Percentiles rank a stretch among this genome's conserved stretches.
Evolutionary conservation across 352 stramenopile species (phyloP).

Genomic region (Phytophthora gonapodyides): DNA sequence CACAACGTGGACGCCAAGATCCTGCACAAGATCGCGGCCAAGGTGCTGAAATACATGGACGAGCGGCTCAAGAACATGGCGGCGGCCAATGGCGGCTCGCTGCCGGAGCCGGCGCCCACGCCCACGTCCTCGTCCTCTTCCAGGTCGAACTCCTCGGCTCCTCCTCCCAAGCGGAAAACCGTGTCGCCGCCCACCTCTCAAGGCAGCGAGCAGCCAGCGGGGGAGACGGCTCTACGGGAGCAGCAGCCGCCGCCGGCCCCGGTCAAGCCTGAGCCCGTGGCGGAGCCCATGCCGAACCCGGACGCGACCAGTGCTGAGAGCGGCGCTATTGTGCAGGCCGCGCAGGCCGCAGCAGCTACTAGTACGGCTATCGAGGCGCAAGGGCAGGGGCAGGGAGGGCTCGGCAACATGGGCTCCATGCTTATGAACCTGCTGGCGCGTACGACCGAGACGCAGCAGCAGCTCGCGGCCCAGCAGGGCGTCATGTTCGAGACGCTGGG

Average conservation of each 20-base stretch:
- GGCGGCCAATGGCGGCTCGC: constrained; percentile 25
- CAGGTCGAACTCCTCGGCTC: constrained; percentile 12
- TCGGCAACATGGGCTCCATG: constrained; percentile 89
- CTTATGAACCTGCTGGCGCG: constrained; percentile 86
- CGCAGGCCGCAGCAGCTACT: constrained; percentile 37
- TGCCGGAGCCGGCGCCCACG: constrained; percentile 9
- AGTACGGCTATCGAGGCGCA: constrained; percentile 73
- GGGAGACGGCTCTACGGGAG: constrained; percentile 61
- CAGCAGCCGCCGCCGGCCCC: constrained; percentile 39
- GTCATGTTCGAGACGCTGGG: constrained; percentile 89
- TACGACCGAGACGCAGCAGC: constrained; percentile 87
- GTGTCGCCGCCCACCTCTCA: constrained; percentile 35
- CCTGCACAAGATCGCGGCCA: constrained; percentile 86
- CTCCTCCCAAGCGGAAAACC: constrained; percentile 25
- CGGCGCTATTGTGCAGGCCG: constrained; percentile 50
- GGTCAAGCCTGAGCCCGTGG: constrained; percentile 40
- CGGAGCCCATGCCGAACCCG: constrained; percentile 11
- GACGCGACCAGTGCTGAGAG: constrained; percentile 33
- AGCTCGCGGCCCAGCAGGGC: constrained; percentile 81
- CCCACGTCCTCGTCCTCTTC: constrained; percentile 38
- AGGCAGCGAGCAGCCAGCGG: constrained; percentile 47
- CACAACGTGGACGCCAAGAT: constrained; percentile 80
- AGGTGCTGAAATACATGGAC: constrained; percentile 90
- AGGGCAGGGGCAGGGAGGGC: constrained; percentile 57
- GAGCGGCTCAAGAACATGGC: constrained; percentile 67